Conservation (phyloP, 306 rosid genomes). For the Rosa rugosa region DNA sequence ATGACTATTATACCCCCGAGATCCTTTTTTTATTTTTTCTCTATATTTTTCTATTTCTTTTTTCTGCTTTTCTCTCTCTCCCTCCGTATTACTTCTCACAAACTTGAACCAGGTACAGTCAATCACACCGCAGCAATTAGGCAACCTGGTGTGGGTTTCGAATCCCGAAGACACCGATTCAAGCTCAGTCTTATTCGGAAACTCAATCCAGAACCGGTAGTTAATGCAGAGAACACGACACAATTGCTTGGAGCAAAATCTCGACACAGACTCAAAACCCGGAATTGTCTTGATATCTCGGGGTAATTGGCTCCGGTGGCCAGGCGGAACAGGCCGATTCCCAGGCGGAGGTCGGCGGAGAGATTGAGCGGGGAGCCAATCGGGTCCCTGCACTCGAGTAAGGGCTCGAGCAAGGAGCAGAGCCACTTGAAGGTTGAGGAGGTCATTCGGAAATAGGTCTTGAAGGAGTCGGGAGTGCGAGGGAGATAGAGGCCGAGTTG, state of each 20-base stretch:
- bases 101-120: slow-evolving; percentile 50
- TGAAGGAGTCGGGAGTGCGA: too few species aligned
- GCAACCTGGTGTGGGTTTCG: slow-evolving; percentile 46
- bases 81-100: slow-evolving; percentile 9
- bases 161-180: slow-evolving; percentile 39
- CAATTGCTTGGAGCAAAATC: slow-evolving; percentile 73
- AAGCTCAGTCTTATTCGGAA: slow-evolving; percentile 53
- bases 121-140: slow-evolving; percentile 80
- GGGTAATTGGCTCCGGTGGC: slow-evolving; percentile 57
- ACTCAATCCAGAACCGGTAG: slow-evolving; percentile 83
- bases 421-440: too few species aligned
- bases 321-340: slow-evolving; percentile 70
- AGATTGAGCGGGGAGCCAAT: slow-evolving; percentile 57
- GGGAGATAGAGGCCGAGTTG: too few species aligned
- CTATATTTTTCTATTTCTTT: too few species aligned
- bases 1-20: too few species aligned
- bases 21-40: too few species aligned
- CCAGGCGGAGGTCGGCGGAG: slow-evolving; percentile 69
- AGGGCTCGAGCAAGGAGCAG: too few species aligned
- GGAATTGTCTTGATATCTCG: slow-evolving; percentile 48
- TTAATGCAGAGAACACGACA: slow-evolving; percentile 88
- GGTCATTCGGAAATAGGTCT: too few species aligned
- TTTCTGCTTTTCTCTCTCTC: too few species aligned
- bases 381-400: too few species aligned
- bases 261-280: slow-evolving; percentile 68